Conservation (phyloP, 306 rosid species). For the Quercus cerris region DNA sequence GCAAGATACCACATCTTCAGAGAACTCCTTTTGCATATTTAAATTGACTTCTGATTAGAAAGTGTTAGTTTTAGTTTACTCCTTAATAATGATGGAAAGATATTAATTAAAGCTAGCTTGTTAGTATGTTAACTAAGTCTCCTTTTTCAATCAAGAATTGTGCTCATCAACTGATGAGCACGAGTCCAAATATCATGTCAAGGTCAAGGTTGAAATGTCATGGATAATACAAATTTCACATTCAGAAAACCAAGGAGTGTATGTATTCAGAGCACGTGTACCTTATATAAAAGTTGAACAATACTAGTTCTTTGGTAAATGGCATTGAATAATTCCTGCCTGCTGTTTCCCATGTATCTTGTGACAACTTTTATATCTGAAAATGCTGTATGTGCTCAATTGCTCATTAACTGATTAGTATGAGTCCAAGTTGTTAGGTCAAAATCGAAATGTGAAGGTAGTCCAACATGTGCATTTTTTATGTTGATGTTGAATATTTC, state of each 20-base stretch:
- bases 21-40: slow-evolving; percentile 73
- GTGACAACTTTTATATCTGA: no score
- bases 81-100: background rate
- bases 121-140: background rate
- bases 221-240: no score
- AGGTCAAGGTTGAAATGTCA: no score
- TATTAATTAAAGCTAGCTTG: background rate
- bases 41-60: slow-evolving; percentile 31
- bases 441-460: background rate
- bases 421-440: background rate
- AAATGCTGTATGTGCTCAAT: background rate
- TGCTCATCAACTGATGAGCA: slow-evolving; percentile 64
- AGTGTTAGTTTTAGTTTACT: background rate
- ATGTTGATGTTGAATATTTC: no score
- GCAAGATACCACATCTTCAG: slow-evolving; percentile 40
- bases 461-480: no score
- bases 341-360: no score
- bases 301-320: no score
- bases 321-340: no score
- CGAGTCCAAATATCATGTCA: background rate
- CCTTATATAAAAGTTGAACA: no score
- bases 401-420: background rate
- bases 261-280: no score
- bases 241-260: no score
- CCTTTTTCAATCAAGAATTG: background rate